Evolutionary conservation across 2,329 filamentous ascomycete genomes (phyloP), one percentile per base, ranked within the genome.

Genomic region (Trichoderma simmonsii): DNA sequence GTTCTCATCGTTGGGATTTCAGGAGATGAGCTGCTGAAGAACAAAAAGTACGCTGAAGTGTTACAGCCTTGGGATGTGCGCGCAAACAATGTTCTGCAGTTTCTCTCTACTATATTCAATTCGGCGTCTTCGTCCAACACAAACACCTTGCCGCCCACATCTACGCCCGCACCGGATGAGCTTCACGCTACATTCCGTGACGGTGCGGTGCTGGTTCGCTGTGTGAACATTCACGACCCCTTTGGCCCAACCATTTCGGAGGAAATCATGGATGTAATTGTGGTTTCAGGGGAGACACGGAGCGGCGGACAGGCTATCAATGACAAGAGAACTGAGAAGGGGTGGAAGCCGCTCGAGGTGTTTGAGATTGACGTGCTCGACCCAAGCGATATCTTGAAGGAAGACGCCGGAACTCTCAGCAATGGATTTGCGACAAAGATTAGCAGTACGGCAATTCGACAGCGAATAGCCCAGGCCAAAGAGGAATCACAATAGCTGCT

Each of bases 351-450:
- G 28, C 84, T 99, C 51, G 90, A 94, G 30, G 88, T 97, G 0
- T 97, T 94, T 77, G 95, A 97, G 79, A 93, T 98, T 32, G 93
- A 96, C 77, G 93, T 98, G 15, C 86, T 99, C 18, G 92, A 95
- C 80, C 87, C 90, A 21, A 69, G 62, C 2, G 77, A 78, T 39
- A 70, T 78, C 59, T 60, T 24, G 3, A 85, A 87, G 51, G 88
- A 89, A 67, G 83, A 85, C 57, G 81, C 66, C 2, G 73, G 62
- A 21, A 90, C 71, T 86, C 56, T n/a, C 24, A 61, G 2, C n/a
- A 61, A 61, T 69, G 66, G 88, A 75, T 97, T 97, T 81, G 89
- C 91, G 30, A 87, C 88, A 73, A 98, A 98, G 83, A 93, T 98
- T 76, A 97, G 94, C 84, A 98, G 95, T 82, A 97, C 95, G 1